phyloP scores from a whole-genome alignment of 1,284 basidiomycete genomes.

The Abortiporus biennis region DNA sequence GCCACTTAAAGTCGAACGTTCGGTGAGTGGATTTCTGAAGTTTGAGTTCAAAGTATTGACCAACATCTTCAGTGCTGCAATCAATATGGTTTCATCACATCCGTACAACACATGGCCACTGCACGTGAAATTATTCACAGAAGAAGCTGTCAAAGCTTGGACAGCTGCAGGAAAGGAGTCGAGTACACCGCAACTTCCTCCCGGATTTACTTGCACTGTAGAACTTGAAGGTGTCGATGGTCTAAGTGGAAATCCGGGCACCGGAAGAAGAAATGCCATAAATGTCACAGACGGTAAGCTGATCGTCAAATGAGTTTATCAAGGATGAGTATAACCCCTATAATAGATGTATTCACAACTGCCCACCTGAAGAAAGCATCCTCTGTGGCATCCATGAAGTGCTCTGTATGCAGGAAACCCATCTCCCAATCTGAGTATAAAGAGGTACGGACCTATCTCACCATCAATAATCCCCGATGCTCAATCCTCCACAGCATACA shows the following conservation, averaged over 20 bases:
- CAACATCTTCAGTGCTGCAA: constrained; percentile 30
- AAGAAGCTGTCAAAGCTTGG: constrained; percentile 52
- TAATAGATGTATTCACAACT: constrained; percentile 43
- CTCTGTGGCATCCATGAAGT: constrained; percentile 29
- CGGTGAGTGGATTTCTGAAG: constrained; percentile 42
- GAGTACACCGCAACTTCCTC: constrained; percentile 33
- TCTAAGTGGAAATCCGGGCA: constrained; percentile 40
- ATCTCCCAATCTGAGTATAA: too few relatives aligned
- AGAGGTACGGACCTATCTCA: too few relatives aligned
- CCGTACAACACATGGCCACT: constrained; percentile 63
- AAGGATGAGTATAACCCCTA: background rate
- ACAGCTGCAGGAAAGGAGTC: constrained; percentile 22
- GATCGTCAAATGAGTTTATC: background rate
- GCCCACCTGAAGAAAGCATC: constrained; percentile 50
- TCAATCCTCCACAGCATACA: too few relatives aligned
- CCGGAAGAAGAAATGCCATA: constrained; percentile 51
- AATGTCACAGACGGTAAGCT: constrained; percentile 58
- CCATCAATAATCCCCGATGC: too few relatives aligned
- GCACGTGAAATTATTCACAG: constrained; percentile 64
- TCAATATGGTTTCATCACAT: constrained; percentile 49
- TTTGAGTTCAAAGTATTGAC: too few relatives aligned
- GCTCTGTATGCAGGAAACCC: constrained; percentile 45
- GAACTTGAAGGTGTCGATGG: constrained; percentile 76
- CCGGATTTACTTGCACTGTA: constrained; percentile 41
- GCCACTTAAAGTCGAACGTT: constrained; percentile 37